Conservation (phyloP, 495 filamentous ascomycete genomes). For the Bathelium albidoporum region DNA sequence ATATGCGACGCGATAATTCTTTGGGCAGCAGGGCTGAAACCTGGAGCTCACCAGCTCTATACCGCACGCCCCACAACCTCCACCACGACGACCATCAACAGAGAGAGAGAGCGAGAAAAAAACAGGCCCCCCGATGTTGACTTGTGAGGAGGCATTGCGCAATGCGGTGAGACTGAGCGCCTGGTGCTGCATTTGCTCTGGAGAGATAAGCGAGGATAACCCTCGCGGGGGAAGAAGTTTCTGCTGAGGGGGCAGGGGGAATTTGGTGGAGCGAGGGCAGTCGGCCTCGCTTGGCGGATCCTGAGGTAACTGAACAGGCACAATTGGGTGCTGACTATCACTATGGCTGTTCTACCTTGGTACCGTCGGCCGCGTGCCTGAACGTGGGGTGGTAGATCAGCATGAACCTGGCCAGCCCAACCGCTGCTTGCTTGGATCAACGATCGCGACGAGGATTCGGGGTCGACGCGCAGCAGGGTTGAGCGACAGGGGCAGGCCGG, state of each 20-base stretch:
- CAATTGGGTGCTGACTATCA: too few relatives aligned
- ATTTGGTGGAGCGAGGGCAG: not conserved
- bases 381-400: not conserved
- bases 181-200: not conserved
- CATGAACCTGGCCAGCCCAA: not conserved
- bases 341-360: too few relatives aligned
- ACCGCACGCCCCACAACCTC: not conserved
- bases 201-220: not conserved
- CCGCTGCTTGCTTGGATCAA: not conserved
- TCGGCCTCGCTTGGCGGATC: not conserved
- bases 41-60: not conserved
- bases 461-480: not conserved
- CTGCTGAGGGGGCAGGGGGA: not conserved
- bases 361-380: not conserved
- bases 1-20: slow-evolving; percentile 4
- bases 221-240: not conserved
- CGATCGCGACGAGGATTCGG: not conserved
- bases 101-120: not conserved
- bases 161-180: not conserved
- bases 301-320: too few relatives aligned
- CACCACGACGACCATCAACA: too few relatives aligned
- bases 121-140: not conserved
- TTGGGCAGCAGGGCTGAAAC: slow-evolving; percentile 5
- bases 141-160: not conserved
- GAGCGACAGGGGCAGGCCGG: not conserved